Base-by-base conservation (phyloP, 192 early-diverging fungal species). In the Backusella macrospora region DNA sequence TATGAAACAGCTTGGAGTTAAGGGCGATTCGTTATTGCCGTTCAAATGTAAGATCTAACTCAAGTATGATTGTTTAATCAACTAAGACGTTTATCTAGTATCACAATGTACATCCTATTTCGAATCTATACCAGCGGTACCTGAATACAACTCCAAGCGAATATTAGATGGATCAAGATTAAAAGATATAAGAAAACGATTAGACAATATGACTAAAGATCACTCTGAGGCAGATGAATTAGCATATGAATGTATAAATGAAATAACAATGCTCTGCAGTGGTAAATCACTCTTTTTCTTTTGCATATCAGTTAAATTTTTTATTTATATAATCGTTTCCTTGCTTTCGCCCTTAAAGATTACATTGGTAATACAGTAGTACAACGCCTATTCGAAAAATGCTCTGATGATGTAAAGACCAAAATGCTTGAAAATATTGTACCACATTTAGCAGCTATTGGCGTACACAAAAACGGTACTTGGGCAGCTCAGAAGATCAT, bases 401-500 rank as follows among this genome's bases (percentile, higher is more conserved):
- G 89, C 47, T 69, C 77, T 39, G 88, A 94, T 29, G 76, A 83
- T 23, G 89, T 91, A 73, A 90, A 90, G 43, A 86, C 88, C 26
- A 87, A 84, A 46, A 88, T 98, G 78, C 83, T 95, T 37, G 87
- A 92, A 71, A 78, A 84, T 49, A 85, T 98, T 48, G 88, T 90
- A 0, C 92, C 93, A n/a, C 88, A 96, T 72, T 84, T 97, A 80
- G 92, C 96, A 6, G 82, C 93, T 1, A 92, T 97, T 16, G 94
- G 95, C 66, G 88, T 96, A 73, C 96, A 98, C 85, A 98, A 98
- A 83, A 97, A 98, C 80, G 96, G 96, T 14, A 98, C 96, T 2
- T 98, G 96, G 96, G 96, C 93, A 0, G 91, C 96, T 70, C 96
- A 98, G 75, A 97, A 96, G 83, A 92, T 97, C 46, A 97, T 98